phyloP scores from a whole-genome alignment of 805 yeast genomes.

The Nakazawaea populi region DNA sequence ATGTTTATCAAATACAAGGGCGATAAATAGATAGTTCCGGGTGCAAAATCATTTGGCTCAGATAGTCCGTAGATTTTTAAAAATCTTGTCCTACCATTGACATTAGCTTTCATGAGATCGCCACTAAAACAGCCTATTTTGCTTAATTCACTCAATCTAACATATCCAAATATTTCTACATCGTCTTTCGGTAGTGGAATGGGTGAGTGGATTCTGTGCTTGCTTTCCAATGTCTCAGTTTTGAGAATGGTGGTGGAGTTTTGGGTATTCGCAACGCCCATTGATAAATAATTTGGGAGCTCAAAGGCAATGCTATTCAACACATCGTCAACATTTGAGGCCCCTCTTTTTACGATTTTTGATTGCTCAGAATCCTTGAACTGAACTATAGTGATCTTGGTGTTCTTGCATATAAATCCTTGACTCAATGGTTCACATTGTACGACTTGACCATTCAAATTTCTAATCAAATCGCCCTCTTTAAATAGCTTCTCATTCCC shows the following conservation, averaged over 20 bases:
- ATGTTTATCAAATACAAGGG: constrained; percentile 55
- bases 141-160: constrained; percentile 45
- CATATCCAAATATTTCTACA: constrained; percentile 35
- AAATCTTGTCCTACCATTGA: constrained; percentile 13
- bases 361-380: background rate
- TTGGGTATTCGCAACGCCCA: background rate
- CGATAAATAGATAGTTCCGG: constrained; percentile 45
- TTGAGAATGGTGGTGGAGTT: background rate
- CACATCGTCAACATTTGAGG: constrained; percentile 5
- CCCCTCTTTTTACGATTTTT: too few relatives aligned
- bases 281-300: constrained; percentile 12
- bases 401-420: constrained; percentile 43
- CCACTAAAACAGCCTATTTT: constrained; percentile 64
- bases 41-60: constrained; percentile 49
- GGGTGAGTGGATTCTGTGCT: constrained; percentile 12
- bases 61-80: constrained; percentile 52
- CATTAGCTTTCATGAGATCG: constrained; percentile 41
- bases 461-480: constrained; percentile 36
- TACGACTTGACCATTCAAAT: constrained; percentile 43
- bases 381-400: constrained; percentile 52
- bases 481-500: constrained; percentile 29
- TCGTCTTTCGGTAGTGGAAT: constrained; percentile 34
- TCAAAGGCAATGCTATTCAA: constrained; percentile 14
- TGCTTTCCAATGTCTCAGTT: background rate
- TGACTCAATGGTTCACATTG: constrained; percentile 73